Conservation (phyloP, 1,139 yeast species). For the Scheffersomyces insectosa region DNA sequence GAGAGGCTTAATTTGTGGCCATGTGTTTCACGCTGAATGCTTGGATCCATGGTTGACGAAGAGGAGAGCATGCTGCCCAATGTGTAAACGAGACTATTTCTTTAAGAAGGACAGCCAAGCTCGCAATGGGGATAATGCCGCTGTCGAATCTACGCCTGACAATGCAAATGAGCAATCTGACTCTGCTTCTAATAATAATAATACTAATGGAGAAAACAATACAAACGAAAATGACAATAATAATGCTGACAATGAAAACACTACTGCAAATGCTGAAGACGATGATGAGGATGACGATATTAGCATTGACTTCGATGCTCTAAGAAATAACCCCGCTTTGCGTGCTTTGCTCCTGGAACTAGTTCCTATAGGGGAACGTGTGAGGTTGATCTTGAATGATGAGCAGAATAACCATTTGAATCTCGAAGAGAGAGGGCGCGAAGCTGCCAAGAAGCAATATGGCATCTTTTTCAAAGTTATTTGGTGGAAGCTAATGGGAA, state of each 20-base stretch:
- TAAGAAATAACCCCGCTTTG: conserved; percentile 42
- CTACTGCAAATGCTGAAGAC: conserved; percentile 13
- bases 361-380: conserved; percentile 43
- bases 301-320: conserved; percentile 40
- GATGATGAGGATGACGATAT: conserved; percentile 26
- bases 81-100: conserved; percentile 75
- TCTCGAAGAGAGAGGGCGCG: conserved; percentile 47
- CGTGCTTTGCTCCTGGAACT: conserved; percentile 43
- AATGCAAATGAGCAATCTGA: conserved; percentile 1
- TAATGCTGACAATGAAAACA: conserved; percentile 9
- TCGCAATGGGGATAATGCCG: neutral
- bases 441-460: conserved; percentile 36
- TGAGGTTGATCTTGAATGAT: conserved; percentile 33
- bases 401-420: conserved; percentile 26
- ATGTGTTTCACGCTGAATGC: conserved; percentile 78
- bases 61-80: conserved; percentile 81
- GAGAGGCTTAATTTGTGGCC: conserved; percentile 78
- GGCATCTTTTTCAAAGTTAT: conserved; percentile 34
- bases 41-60: conserved; percentile 81
- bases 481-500: conserved; percentile 60
- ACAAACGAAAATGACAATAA: conserved; percentile 6
- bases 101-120: conserved; percentile 23
- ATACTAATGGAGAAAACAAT: conserved; percentile 9
- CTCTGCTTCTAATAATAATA: conserved; percentile 16
- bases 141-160: neutral